Conservation (phyloP, 768 basidiomycete species). For the Suillus americanus region DNA sequence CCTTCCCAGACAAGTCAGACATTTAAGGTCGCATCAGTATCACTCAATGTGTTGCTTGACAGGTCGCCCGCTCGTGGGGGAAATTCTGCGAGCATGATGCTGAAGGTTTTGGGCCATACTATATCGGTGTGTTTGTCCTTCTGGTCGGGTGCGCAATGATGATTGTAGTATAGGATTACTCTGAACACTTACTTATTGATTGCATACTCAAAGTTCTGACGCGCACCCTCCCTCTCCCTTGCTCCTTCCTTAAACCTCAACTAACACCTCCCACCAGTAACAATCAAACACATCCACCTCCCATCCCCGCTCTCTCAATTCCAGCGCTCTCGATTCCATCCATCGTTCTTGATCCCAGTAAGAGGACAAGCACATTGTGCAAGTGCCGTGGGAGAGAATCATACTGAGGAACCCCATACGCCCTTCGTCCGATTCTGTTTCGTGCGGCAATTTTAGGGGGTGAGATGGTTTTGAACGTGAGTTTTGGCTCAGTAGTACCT, state of each 20-base stretch:
- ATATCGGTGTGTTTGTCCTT: not conserved
- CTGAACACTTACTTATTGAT: not conserved
- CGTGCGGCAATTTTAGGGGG: constrained; percentile 54
- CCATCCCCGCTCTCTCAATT: not conserved
- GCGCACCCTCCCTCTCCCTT: not conserved
- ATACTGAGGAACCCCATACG: constrained; percentile 76
- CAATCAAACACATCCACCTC: not conserved
- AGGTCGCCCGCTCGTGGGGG: no score
- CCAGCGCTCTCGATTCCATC: not conserved
- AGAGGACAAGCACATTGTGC: not conserved
- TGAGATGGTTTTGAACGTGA: constrained; percentile 53
- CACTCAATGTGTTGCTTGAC: no score
- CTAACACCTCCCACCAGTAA: not conserved
- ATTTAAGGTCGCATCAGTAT: no score
- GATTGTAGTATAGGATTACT: accelerated
- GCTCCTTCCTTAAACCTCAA: not conserved
- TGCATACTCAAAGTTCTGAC: not conserved
- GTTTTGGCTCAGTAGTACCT: no score
- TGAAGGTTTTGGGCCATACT: no score
- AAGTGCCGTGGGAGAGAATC: constrained; percentile 13
- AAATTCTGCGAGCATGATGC: no score
- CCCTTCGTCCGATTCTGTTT: constrained; percentile 60
- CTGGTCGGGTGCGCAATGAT: not conserved
- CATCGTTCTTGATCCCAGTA: not conserved
- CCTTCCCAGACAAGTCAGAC: not conserved